phyloP scores from a whole-genome alignment of 1,284 basidiomycete species.

The Malassezia sympodialis region DNA sequence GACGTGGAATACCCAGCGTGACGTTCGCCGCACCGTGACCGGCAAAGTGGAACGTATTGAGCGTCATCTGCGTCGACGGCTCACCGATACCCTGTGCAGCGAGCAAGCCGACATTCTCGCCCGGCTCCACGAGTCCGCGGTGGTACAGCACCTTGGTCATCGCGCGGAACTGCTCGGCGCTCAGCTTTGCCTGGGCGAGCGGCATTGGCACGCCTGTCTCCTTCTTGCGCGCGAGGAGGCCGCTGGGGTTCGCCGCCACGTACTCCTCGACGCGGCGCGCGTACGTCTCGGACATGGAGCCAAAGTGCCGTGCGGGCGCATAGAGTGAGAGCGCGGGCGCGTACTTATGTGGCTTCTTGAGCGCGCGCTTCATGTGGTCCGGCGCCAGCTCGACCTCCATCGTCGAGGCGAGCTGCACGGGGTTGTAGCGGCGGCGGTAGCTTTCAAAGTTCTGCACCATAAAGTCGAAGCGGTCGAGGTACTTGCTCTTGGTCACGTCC shows the following conservation, averaged over 20 bases:
- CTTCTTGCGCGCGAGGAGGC: slow-evolving; percentile 57
- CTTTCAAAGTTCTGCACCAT: slow-evolving; percentile 76
- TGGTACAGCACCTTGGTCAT: slow-evolving; percentile 46
- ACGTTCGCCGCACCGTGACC: slow-evolving; percentile 99
- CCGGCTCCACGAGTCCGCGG: slow-evolving; percentile 70
- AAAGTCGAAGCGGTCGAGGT: slow-evolving; percentile 75
- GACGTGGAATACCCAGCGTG: slow-evolving; percentile 93
- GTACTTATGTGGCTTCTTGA: slow-evolving; percentile 69
- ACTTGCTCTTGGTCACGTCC: slow-evolving; percentile 72
- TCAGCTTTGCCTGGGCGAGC: slow-evolving; percentile 22
- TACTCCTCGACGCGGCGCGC: slow-evolving; percentile 72
- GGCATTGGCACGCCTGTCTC: background rate
- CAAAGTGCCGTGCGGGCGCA: slow-evolving; percentile 70
- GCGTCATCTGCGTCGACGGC: slow-evolving; percentile 98
- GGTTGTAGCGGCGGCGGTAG: slow-evolving; percentile 61
- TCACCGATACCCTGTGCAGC: slow-evolving; percentile 99
- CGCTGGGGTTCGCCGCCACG: slow-evolving; percentile 65
- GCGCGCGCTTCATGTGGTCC: slow-evolving; percentile 74
- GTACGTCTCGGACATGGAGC: slow-evolving; percentile 86
- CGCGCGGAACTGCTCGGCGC: slow-evolving; percentile 36
- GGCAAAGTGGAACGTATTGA: slow-evolving; percentile 97
- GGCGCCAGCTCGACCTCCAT: slow-evolving; percentile 63
- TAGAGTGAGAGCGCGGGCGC: slow-evolving; percentile 68
- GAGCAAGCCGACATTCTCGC: slow-evolving; percentile 90
- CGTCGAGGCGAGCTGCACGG: slow-evolving; percentile 56